Percentiles rank a stretch among this genome's conserved stretches.
Evolutionary conservation across 768 basidiomycete genomes (phyloP).

Genomic region (Mycena maculata): DNA sequence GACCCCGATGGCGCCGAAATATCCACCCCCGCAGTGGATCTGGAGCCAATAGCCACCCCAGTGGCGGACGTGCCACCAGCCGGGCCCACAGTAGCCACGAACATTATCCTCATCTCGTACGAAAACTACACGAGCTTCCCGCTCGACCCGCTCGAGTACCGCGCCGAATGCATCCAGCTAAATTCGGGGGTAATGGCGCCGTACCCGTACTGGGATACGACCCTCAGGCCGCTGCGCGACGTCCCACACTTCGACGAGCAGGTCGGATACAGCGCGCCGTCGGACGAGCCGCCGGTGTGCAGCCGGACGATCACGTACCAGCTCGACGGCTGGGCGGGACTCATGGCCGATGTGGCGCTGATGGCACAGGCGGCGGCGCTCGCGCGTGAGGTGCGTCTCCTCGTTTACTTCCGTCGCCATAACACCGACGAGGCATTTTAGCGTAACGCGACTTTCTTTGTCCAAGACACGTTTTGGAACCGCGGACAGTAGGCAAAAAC

Average conservation of each 20-base stretch:
- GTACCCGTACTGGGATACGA: slow-evolving; percentile 63
- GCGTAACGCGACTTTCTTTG: slow-evolving; percentile 74
- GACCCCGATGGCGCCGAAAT: slow-evolving; percentile 26
- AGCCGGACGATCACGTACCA: slow-evolving; percentile 77
- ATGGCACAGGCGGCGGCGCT: slow-evolving; percentile 76
- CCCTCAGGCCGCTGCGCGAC: slow-evolving; percentile 44
- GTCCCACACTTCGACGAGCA: slow-evolving; percentile 46
- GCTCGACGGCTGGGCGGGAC: slow-evolving; percentile 73
- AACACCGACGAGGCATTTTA: slow-evolving; percentile 39
- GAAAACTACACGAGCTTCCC: slow-evolving; percentile 70
- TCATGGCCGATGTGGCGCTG: slow-evolving; percentile 73
- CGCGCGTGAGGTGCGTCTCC: slow-evolving; percentile 66
- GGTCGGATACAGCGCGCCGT: slow-evolving; percentile 34
- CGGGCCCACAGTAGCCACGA: no score
- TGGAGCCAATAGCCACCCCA: slow-evolving; percentile 8
- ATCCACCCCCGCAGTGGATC: slow-evolving; percentile 25
- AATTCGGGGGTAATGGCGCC: slow-evolving; percentile 59
- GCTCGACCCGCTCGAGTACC: slow-evolving; percentile 66
- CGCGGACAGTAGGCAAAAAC: slow-evolving; percentile 67
- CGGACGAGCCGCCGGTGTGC: slow-evolving; percentile 53
- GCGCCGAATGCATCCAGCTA: slow-evolving; percentile 64
- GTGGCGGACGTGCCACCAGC: slow-evolving; percentile 24
- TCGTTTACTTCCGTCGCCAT: slow-evolving; percentile 2
- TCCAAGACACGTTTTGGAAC: slow-evolving; percentile 80
- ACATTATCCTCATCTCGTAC: slow-evolving; percentile 57